Percentiles rank a stretch among this genome's conserved stretches.
Evolutionary conservation across 192 early-diverging fungal genomes (phyloP).

Genomic region (Anaeromyces robustus): DNA sequence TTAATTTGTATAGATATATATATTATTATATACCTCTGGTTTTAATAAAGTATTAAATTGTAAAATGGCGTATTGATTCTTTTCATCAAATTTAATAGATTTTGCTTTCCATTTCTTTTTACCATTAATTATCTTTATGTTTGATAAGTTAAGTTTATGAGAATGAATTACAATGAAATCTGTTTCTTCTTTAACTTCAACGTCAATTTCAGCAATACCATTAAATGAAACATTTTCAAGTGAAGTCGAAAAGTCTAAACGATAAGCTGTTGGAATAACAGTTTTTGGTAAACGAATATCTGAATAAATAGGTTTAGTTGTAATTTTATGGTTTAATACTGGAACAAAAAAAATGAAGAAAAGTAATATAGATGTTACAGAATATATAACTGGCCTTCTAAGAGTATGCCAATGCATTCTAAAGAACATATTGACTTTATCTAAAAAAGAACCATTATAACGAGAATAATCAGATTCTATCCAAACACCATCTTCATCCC

Average conservation of each 20-base stretch:
- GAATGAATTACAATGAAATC: not conserved
- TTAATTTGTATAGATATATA: no score
- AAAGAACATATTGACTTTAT: not conserved
- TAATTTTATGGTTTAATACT: not conserved
- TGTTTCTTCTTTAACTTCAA: not conserved
- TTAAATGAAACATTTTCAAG: not conserved
- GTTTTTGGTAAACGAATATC: not conserved
- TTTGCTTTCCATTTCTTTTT: not conserved
- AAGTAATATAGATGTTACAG: not conserved
- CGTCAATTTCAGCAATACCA: not conserved
- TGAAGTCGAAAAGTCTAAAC: not conserved
- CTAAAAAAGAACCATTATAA: not conserved
- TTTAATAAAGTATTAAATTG: not conserved
- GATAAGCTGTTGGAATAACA: not conserved
- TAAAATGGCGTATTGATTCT: not conserved
- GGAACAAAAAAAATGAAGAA: not conserved
- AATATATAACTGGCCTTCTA: not conserved
- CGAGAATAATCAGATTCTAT: not conserved
- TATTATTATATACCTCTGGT: no score
- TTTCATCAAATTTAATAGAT: not conserved
- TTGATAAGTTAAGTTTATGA: not conserved
- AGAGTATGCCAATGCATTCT: not conserved
- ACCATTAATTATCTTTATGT: not conserved
- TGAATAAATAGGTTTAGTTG: not conserved
- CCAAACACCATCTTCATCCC: not conserved